phyloP scores from a whole-genome alignment of 2,329 filamentous ascomycete genomes.

The Thyridium curvatum region DNA sequence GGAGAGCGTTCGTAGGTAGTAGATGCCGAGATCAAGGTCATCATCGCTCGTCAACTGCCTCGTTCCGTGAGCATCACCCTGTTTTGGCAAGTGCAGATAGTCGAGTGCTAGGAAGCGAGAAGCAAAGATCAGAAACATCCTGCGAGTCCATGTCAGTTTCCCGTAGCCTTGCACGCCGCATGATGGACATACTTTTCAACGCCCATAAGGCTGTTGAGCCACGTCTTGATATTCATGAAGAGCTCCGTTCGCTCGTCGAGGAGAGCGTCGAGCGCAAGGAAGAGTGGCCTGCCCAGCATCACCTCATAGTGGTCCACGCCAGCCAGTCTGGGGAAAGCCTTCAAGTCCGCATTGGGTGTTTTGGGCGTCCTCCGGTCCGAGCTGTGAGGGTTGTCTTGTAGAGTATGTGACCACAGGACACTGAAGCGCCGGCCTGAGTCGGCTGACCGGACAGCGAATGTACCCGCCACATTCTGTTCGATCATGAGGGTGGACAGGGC shows the following conservation, averaged over 20 bases:
- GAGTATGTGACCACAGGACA: conserved; percentile 75
- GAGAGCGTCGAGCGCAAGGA: conserved; percentile 75
- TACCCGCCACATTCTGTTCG: conserved; percentile 38
- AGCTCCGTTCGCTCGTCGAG: conserved; percentile 66
- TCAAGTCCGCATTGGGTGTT: conserved; percentile 28
- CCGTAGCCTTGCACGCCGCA: not conserved
- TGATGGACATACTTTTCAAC: conserved; percentile 49
- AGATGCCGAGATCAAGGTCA: conserved; percentile 70
- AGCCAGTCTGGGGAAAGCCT: conserved; percentile 34
- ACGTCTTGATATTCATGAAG: conserved; percentile 71
- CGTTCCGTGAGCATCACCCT: conserved; percentile 15
- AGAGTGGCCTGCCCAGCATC: conserved; percentile 74
- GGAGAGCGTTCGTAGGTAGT: conserved; percentile 69
- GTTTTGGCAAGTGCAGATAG: conserved; percentile 33
- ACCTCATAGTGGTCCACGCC: conserved; percentile 60
- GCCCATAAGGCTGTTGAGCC: conserved; percentile 65
- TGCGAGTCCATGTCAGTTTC: conserved; percentile 22
- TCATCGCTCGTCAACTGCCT: conserved; percentile 45
- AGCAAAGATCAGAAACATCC: conserved; percentile 55
- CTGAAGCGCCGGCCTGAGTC: conserved; percentile 65
- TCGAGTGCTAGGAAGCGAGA: conserved; percentile 49
- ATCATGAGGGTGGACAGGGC: conserved; percentile 67
- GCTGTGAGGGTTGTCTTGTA: conserved; percentile 49
- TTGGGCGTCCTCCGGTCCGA: conserved; percentile 44
- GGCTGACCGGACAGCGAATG: conserved; percentile 39